phyloP scores from a whole-genome alignment of 805 yeast genomes.

The Ogataea naganishii region DNA sequence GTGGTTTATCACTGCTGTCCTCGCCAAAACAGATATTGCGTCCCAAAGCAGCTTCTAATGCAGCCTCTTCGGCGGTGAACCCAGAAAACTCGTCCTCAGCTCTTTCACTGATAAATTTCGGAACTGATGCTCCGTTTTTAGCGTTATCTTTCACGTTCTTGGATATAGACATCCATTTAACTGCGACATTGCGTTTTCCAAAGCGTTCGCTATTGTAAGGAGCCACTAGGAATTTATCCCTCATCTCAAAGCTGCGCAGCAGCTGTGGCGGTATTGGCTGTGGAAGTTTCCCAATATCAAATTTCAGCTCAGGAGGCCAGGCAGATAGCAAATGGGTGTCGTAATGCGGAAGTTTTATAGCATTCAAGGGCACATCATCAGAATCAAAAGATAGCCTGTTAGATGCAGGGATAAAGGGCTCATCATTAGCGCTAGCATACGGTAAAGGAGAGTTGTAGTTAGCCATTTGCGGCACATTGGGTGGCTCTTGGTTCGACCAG shows the following conservation, averaged over 20 bases:
- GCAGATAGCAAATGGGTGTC: constrained; percentile 68
- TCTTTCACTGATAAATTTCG: constrained; percentile 57
- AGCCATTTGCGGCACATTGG: constrained; percentile 28
- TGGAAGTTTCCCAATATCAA: constrained; percentile 53
- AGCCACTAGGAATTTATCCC: constrained; percentile 30
- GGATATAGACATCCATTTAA: constrained; percentile 31
- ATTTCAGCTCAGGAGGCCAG: constrained; percentile 61
- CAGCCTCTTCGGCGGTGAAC: constrained; percentile 13
- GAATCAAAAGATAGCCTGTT: constrained; percentile 30
- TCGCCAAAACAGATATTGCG: constrained; percentile 9
- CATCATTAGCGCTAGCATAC: constrained; percentile 38
- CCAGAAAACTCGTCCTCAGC: constrained; percentile 23
- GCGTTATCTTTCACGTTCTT: constrained; percentile 15
- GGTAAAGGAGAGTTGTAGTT: constrained; percentile 39
- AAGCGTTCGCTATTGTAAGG: constrained; percentile 48
- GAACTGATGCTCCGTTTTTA: constrained; percentile 20
- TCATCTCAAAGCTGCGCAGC: constrained; percentile 25
- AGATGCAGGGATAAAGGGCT: constrained; percentile 22
- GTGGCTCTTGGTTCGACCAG: constrained; percentile 50
- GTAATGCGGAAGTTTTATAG: constrained; percentile 84
- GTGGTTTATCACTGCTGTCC: constrained; percentile 6
- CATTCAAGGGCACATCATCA: constrained; percentile 47
- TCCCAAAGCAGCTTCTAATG: constrained; percentile 8
- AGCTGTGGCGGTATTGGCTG: constrained; percentile 41
- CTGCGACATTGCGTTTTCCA: constrained; percentile 45